Base-by-base conservation (phyloP, 2,329 filamentous ascomycete genomes). In the Phaeosphaeriaceae sp. region DNA sequence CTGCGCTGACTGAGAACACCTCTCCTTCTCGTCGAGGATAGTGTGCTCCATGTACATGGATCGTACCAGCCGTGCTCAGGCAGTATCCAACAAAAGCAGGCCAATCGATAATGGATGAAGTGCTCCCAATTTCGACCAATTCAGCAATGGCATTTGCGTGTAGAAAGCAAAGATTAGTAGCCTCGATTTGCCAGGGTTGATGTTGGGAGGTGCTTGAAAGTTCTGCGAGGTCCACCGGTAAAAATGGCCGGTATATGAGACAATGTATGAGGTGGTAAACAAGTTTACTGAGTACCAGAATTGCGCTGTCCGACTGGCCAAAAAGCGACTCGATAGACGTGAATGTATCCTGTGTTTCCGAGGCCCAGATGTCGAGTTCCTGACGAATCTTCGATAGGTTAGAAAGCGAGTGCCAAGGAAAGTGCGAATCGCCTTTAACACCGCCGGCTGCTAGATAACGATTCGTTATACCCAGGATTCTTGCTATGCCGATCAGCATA, bases 151-250 rank as follows among this genome's bases (percentile, higher is more conserved):
- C 90, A 64, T 95, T 96, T 5, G 91, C 90, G 59, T 96, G 91
- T 15, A 92, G 77, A 68, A 87, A 94, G 72, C 91, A 95, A 67
- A 93, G 81, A 63, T 94, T 93, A 0, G 90, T 95, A 0, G 91
- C 90, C 68, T 95, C 90, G 39, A 95, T 93, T 68, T 95, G 91
- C 91, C 91, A 96, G 21, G 89, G 92, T 68, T 95, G 90, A 60
- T 95, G 89, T 64, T 95, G 90, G 1, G 89, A 89, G 0, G 84
- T 87, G 12, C 89, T 88, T 11, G 89, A 84, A 6, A 96, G 82
- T 69, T 95, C 91, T 18, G 87, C 84, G 3, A 95, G 79, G 69
- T 95, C 89, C 54, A 96, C 88, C 0, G 91, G 91, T 5, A 96
- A 78, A 71, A 96, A 96, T 0, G 90, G 90, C 13, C 91, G 84